Percentiles rank a stretch among this genome's conserved stretches.
phyloP scores from a whole-genome alignment of 2,329 filamentous ascomycete species.

The Paraphaeosphaeria sporulosa region DNA sequence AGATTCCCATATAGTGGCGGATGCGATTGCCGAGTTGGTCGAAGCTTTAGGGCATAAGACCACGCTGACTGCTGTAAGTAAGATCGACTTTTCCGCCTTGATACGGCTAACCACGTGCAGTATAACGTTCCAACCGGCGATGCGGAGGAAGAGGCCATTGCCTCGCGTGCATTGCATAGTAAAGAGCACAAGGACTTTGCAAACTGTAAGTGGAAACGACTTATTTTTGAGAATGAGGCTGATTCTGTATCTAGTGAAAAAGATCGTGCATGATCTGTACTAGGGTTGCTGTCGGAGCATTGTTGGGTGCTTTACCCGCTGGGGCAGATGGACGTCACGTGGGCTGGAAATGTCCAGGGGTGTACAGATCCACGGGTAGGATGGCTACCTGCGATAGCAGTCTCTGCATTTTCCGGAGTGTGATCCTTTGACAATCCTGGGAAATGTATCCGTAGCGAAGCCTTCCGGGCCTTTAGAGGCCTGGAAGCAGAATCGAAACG shows the following conservation, averaged over 20 bases:
- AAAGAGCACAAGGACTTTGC: slow-evolving; percentile 48
- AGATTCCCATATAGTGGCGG: slow-evolving; percentile 55
- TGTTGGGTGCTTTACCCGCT: background rate
- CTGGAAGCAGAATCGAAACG: background rate
- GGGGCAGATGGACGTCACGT: background rate
- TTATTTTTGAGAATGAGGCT: slow-evolving; percentile 15
- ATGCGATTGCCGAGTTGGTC: slow-evolving; percentile 57
- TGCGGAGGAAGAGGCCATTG: slow-evolving; percentile 47
- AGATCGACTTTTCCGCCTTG: background rate
- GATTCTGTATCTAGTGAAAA: slow-evolving; percentile 32
- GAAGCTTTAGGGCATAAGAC: slow-evolving; percentile 52
- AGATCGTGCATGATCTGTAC: slow-evolving; percentile 43
- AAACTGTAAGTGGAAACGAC: slow-evolving; percentile 33
- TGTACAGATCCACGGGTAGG: too few relatives aligned
- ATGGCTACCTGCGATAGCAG: background rate
- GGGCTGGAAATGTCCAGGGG: too few relatives aligned
- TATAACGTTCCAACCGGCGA: slow-evolving; percentile 47
- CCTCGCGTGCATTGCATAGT: slow-evolving; percentile 42
- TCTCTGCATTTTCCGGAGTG: background rate
- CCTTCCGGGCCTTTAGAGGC: background rate
- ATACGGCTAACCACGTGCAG: slow-evolving; percentile 29
- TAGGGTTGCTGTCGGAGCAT: slow-evolving; percentile 16
- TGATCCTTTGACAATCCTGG: background rate
- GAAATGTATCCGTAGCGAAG: slow-evolving; percentile 8
- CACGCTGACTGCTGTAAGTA: slow-evolving; percentile 42